Evolutionary conservation across 768 basidiomycete genomes (phyloP).

Genomic region (Epithele typhae): DNA sequence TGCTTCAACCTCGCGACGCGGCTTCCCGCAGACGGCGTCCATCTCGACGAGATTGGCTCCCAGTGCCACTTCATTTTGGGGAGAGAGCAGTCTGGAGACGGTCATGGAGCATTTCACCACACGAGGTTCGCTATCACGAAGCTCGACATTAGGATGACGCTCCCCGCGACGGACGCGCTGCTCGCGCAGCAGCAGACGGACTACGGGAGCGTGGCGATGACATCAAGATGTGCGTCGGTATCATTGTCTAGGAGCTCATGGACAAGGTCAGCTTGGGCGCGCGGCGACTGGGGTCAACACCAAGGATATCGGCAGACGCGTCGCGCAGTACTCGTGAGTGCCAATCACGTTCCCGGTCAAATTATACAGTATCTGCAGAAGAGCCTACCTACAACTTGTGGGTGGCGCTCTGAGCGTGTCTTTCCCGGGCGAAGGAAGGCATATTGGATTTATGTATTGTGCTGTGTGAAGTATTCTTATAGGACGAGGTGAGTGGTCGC

Average conservation of each 20-base stretch:
- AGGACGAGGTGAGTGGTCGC: conserved; percentile 23
- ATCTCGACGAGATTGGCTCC: conserved; percentile 59
- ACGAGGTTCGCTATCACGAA: conserved; percentile 63
- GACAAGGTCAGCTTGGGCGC: conserved; percentile 22
- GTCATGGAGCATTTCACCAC: conserved; percentile 50
- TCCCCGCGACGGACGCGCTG: conserved; percentile 46
- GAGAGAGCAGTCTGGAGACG: conserved; percentile 35
- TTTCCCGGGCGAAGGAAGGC: too few species aligned
- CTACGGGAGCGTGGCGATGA: conserved; percentile 48
- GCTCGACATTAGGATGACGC: conserved; percentile 58
- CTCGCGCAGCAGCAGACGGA: conserved; percentile 54
- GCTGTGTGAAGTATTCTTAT: conserved; percentile 28
- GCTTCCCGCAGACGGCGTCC: conserved; percentile 43
- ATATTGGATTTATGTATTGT: too few species aligned
- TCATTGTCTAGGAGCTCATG: conserved; percentile 40
- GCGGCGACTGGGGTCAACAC: too few species aligned
- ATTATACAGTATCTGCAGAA: too few species aligned
- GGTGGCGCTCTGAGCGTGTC: too few species aligned
- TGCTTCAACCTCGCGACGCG: conserved; percentile 46
- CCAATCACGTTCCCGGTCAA: conserved; percentile 27
- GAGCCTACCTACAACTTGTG: too few species aligned
- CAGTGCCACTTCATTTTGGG: conserved; percentile 60
- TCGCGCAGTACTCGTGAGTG: conserved; percentile 30
- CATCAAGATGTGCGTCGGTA: conserved; percentile 30
- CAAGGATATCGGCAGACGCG: not conserved